Evolutionary conservation across 2,329 filamentous ascomycete genomes (phyloP).

Genomic region (Talaromyces funiculosus): DNA sequence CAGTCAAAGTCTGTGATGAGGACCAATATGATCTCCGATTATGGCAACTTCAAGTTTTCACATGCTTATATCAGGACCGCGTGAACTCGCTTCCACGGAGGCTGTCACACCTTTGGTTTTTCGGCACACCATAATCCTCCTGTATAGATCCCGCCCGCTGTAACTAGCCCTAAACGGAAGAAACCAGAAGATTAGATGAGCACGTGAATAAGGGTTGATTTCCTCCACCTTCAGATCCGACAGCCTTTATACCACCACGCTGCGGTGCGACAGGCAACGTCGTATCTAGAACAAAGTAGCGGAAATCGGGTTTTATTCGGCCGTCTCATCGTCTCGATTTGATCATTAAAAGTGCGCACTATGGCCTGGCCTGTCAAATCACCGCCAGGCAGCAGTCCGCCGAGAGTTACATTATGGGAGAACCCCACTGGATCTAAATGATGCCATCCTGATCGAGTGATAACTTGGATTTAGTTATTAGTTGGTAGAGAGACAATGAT

Average conservation of each 20-base stretch:
- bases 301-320: background rate
- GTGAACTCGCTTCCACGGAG: too few relatives aligned
- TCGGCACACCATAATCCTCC: background rate
- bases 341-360: background rate
- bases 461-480: too few relatives aligned
- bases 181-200: background rate
- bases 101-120: background rate
- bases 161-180: background rate
- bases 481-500: background rate
- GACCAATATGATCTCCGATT: too few relatives aligned
- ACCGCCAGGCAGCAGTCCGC: background rate
- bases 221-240: background rate
- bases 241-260: background rate
- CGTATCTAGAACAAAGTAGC: background rate
- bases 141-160: background rate
- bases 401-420: background rate
- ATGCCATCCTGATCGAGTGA: constrained; percentile 5
- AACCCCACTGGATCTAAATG: background rate
- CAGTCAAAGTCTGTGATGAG: too few relatives aligned
- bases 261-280: background rate
- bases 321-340: background rate
- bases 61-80: too few relatives aligned
- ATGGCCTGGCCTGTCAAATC: background rate
- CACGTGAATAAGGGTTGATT: background rate
- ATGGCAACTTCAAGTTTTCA: too few relatives aligned